Conservation (phyloP, 495 filamentous ascomycete species). For the Bryoglossum gracile region DNA sequence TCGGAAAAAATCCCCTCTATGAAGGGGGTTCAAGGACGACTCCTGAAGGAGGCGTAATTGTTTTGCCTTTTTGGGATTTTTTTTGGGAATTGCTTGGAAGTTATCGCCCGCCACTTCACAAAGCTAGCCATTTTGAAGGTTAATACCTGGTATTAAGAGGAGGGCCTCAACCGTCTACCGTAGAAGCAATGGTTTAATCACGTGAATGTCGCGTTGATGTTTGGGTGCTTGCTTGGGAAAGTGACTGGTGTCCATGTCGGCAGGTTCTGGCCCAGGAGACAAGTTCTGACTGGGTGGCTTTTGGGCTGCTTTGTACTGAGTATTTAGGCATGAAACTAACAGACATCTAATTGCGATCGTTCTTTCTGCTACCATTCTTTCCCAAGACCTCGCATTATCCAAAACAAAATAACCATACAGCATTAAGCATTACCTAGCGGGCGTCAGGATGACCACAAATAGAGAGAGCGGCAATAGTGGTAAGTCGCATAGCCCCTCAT, state of each 20-base stretch:
- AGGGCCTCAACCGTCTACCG: too few relatives aligned
- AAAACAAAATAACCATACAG: not conserved
- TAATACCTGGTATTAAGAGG: too few relatives aligned
- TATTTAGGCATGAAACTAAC: not conserved
- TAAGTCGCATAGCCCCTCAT: not conserved
- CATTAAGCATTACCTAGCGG: not conserved
- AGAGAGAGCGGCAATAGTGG: not conserved
- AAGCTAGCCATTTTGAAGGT: too few relatives aligned
- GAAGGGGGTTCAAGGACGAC: too few relatives aligned
- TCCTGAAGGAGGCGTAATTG: too few relatives aligned
- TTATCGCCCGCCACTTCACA: too few relatives aligned
- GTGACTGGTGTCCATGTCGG: not conserved
- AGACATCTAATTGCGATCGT: not conserved
- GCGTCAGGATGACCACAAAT: constrained; percentile 2
- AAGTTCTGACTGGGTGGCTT: not conserved
- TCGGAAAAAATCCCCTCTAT: too few relatives aligned
- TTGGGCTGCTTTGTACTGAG: not conserved
- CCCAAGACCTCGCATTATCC: not conserved
- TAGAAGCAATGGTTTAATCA: too few relatives aligned
- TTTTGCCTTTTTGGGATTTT: too few relatives aligned
- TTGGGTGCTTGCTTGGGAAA: not conserved
- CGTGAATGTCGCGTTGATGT: not conserved
- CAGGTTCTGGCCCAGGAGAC: not conserved
- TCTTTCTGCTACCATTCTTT: not conserved
- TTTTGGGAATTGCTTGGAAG: too few relatives aligned